phyloP scores from a whole-genome alignment of 2,329 filamentous ascomycete genomes.

The Endothia cerciana region DNA sequence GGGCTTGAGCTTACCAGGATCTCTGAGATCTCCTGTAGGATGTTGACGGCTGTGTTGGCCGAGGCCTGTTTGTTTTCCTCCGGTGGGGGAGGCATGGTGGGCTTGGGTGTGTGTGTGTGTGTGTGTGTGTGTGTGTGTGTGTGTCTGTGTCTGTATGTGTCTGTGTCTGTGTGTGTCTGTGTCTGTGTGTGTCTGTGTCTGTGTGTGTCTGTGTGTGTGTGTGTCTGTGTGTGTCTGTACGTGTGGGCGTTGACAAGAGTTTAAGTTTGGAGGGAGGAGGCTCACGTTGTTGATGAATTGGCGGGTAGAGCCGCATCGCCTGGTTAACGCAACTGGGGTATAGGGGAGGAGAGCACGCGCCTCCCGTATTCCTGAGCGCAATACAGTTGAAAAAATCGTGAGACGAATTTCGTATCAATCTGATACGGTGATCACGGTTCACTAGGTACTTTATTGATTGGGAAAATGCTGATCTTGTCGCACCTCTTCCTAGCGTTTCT shows the following conservation, averaged over 20 bases:
- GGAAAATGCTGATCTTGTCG: neutral
- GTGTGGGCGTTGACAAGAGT: neutral
- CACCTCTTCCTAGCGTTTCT: neutral
- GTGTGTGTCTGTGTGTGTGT: constrained; percentile 26
- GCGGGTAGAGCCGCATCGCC: constrained; percentile 8
- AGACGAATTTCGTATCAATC: neutral
- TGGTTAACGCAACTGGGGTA: too few relatives aligned
- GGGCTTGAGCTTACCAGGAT: constrained; percentile 66
- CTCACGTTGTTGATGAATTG: neutral
- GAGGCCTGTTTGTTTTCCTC: constrained; percentile 70
- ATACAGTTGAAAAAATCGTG: neutral
- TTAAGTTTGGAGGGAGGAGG: neutral
- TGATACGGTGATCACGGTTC: neutral
- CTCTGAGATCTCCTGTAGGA: constrained; percentile 83
- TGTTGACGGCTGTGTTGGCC: constrained; percentile 81
- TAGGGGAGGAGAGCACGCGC: neutral
- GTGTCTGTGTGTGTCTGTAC: constrained; percentile 3
- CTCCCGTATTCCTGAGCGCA: neutral
- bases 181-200: constrained; percentile 6
- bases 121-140: constrained; percentile 13
- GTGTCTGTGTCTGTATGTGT: too few relatives aligned
- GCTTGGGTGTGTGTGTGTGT: constrained; percentile 7
- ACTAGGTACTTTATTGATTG: neutral
- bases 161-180: constrained; percentile 9
- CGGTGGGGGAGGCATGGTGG: constrained; percentile 43